Base-by-base conservation (phyloP, 1,139 yeast genomes). In the Yamadazyma friedrichii region DNA sequence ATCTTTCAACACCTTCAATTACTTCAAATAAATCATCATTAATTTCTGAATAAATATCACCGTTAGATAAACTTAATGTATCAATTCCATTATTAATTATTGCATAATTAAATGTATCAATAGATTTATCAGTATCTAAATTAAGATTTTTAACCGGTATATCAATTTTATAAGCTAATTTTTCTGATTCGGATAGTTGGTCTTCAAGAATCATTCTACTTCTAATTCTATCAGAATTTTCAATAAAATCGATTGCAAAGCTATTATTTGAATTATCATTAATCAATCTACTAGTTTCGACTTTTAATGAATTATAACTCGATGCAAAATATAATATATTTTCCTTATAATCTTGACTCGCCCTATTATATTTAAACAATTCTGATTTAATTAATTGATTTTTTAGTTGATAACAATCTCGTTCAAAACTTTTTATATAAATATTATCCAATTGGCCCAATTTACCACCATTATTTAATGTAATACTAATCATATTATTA, bases 141-240 rank as follows among this genome's bases (percentile, higher is more conserved):
- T 43, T 42, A 3, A 10, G 10, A 6, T 26, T 26, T 42, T 64
- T 64, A 6, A 67, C 52, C 1, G 78, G 78, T 9, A 74, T 64
- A 16, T 59, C 62, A 16, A 70, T 62, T 35, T 64, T 59, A 44
- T 73, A 72, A 0, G 70, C 59, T 15, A 74, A 53, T 42, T 64
- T 65, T 44, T 76, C 78, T 9, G 74, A 65, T 13, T 68, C 73
- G 1, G 73, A 61, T 12, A 73, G 46, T 41, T 74, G 76, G 43
- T 75, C 78, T 47, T 78, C 81, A 10, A 79, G 72, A 9, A 80
- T 59, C 37, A 84, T 54, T 43, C 84, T 62, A 43, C 68, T 78
- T 44, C 89, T 63, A 76, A 80, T 83, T 45, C 93, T 62, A 51
- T 82, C 80, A 25, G 70, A 65, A 35, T 86, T 84, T 56, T 87